These are phyloP conservation scores for Udeniomyces megalosporus DNA, from an alignment of 768 basidiomycete species.

Conservation along the genomic window DNA sequence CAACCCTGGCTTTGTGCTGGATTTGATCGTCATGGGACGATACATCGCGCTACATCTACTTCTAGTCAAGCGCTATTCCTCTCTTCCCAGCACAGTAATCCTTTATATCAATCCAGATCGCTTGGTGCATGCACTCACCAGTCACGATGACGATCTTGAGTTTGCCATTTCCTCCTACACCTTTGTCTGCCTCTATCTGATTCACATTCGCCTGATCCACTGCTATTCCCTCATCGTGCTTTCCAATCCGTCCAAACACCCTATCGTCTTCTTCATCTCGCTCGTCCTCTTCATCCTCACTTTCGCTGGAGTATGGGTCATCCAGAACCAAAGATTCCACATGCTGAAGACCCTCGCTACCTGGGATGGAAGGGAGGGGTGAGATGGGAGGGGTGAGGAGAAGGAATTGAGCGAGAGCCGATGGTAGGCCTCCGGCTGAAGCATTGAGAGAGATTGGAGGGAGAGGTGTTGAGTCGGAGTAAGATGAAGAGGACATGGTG, in stretches of 20 bases:
- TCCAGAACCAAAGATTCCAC: neutral
- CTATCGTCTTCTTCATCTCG: neutral
- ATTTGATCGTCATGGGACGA: too few relatives aligned
- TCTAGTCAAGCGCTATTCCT: neutral
- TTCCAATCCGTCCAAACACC: too few relatives aligned
- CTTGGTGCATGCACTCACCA: neutral
- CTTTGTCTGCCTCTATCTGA: neutral
- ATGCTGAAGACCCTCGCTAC: neutral
- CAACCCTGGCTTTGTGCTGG: too few relatives aligned
- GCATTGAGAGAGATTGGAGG: too few relatives aligned
- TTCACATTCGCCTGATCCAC: neutral
- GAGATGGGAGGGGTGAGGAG: conserved; percentile 3
- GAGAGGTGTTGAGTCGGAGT: too few relatives aligned
- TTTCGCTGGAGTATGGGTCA: neutral
- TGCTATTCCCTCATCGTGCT: neutral
- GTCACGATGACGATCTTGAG: conserved; percentile 14
- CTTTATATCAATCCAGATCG: neutral
- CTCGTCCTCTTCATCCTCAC: neutral
- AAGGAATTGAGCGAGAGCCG: neutral
- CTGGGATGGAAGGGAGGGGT: neutral
- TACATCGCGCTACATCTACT: too few relatives aligned
- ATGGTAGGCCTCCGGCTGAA: too few relatives aligned
- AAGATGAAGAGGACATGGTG: too few relatives aligned
- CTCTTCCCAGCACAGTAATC: too few relatives aligned
- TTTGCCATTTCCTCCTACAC: conserved; percentile 11